phyloP scores from a whole-genome alignment of 257 asterid species.

The Solanum paucissectum region DNA sequence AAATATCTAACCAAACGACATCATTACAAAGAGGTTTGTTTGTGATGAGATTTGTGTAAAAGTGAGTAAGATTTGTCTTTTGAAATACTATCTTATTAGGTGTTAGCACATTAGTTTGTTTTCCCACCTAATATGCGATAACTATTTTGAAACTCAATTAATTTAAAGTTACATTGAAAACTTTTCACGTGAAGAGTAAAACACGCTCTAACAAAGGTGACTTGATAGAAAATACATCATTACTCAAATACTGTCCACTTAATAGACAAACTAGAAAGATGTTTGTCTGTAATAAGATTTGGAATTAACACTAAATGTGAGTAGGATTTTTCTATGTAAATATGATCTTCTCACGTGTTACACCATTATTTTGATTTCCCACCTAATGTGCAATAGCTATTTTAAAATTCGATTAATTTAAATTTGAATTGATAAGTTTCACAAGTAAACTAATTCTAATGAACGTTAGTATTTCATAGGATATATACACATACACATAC shows the following conservation, averaged over 20 bases:
- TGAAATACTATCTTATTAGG: background rate
- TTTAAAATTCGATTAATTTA: background rate
- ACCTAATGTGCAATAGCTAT: accelerated
- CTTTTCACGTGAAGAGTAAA: background rate
- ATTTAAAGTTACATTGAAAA: background rate
- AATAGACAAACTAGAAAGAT: background rate
- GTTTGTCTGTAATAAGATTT: background rate
- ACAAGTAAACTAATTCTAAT: background rate
- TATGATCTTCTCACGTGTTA: background rate
- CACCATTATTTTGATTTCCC: background rate
- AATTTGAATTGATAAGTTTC: background rate
- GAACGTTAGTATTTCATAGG: background rate
- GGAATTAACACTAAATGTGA: background rate
- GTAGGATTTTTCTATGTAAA: background rate
- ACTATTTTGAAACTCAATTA: background rate
- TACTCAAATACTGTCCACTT: no score
- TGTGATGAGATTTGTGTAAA: background rate
- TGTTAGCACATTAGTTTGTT: background rate
- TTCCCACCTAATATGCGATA: background rate
- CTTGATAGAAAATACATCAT: background rate
- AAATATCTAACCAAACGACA: background rate
- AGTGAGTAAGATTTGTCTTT: background rate
- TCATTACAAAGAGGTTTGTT: background rate
- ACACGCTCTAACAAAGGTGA: background rate
- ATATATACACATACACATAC: background rate